Base-by-base conservation (phyloP, 257 asterid genomes). In the Plantago major region DNA sequence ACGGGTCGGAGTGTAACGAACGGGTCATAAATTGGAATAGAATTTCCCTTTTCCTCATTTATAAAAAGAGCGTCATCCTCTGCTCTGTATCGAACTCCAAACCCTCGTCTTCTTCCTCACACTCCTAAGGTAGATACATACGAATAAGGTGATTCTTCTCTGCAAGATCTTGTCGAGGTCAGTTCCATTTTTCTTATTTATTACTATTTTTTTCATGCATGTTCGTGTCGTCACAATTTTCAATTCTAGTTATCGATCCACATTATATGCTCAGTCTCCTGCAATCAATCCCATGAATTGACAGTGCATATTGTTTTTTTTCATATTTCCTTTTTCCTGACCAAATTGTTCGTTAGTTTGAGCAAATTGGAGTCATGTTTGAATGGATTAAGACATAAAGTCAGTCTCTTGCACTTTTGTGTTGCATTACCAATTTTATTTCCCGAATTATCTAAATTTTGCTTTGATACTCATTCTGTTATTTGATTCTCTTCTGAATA, bases 91-190 rank as follows among this genome's bases (percentile, higher is more conserved):
- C 76, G 55, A 44, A 69, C 74, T 68, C 77, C 80, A 78, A 81
- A 84, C 88, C 88, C 91, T 84, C 80, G 83, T 76, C 75, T 70
- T 76, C 75, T 70, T 67, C 66, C 49, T 60, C 74, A 47, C 65
- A 40, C 69, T 68, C 49, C 40, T n/a, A 13, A 67, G 69, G 42
- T 68, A 73, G 46, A 63, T 70, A 72, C 44, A 63, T 70, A 72
- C 44, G 60, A 54, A 49, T 12, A 46, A 38, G 60, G 43, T 49
- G 45, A 43, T 60, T 30, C 10, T 11, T 48, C 5, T 46, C 64
- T 5, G 13, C 59, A 18, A 64, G 71, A 69, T 67, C 67, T 47
- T 52, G 53, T 65, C 33, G 46, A 46, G 66, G 71, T 70, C 61
- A 73, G 69, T 60, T 57, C 19, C 3, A 9, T 10, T 26, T 12